phyloP scores from a whole-genome alignment of 108 stramenopile genomes.

The Stephanodiscus minutulus region DNA sequence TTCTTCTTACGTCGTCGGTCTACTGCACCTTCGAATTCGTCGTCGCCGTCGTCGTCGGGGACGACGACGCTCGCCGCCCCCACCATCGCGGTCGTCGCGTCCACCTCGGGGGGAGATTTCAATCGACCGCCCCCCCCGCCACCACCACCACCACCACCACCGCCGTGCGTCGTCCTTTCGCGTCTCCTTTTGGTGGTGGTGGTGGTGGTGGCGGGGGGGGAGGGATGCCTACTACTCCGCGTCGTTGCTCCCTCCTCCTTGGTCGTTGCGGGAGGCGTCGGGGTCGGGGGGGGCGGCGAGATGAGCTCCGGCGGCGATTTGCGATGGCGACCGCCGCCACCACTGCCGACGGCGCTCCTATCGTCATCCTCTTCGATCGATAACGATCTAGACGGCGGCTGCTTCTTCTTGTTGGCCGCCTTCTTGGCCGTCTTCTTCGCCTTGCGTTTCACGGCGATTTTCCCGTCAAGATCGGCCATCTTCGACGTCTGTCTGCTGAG shows the following conservation, averaged over 20 bases:
- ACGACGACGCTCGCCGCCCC: conserved; percentile 3
- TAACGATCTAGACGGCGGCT: background rate
- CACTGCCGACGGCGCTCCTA: background rate
- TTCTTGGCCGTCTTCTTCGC: conserved; percentile 13
- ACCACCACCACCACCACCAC: too few species aligned
- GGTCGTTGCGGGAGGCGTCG: too few species aligned
- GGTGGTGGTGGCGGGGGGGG: too few species aligned
- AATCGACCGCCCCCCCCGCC: conserved; percentile 2
- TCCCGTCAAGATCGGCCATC: conserved; percentile 18
- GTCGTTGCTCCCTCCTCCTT: background rate
- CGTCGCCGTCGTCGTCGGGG: too few species aligned
- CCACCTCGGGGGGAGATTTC: conserved; percentile 5
- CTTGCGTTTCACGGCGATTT: conserved; percentile 7
- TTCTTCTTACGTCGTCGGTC: too few species aligned
- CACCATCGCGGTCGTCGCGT: background rate
- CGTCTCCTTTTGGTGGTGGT: too few species aligned
- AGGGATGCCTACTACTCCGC: too few species aligned
- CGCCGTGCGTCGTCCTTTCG: too few species aligned
- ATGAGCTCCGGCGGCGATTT: conserved; percentile 20
- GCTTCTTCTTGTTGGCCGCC: background rate
- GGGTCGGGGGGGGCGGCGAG: background rate
- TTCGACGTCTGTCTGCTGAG: too few species aligned
- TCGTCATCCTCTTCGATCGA: conserved; percentile 1
- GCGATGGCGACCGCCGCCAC: conserved; percentile 10
- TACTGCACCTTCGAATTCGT: too few species aligned